Base-by-base conservation (phyloP, 257 asterid genomes). In the Gentiana dahurica region DNA sequence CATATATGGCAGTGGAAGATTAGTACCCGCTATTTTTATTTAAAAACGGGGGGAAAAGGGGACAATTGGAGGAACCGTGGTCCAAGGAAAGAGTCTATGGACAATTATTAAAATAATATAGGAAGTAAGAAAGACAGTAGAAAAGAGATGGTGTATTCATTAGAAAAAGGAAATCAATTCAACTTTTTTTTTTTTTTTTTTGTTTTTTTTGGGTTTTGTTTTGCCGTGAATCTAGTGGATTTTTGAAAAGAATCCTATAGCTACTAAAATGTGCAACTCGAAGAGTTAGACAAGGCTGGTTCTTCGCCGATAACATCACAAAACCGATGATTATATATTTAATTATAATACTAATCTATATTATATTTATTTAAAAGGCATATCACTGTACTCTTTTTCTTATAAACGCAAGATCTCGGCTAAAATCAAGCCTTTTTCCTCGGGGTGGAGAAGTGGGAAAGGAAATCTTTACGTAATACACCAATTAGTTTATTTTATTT, bases 261-360 rank as follows among this genome's bases (percentile, higher is more conserved):
- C 60, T n/a, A 51, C 38, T 61, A 39, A 57, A 43, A 10, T 64
- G 71, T 51, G 70, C 73, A 76, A 77, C 75, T 78, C 85, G 94
- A 85, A 66, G 94, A 81, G 96, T 59, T 77, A 84, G 82, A 87
- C 79, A 77, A 73, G 94, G 82, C 94, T 75, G 83, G 84, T 74
- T 87, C 80, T 70, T 73, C 89, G 96, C 89, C 68, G 93, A 70
- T 73, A 59, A 69, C 46, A 10, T 41, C 58, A 73, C 73, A 68
- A 80, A 63, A 72, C 71, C 86, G 66, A 78, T 80, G 77, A 24
- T 36, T 2, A 53, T 38, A 44, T 51, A 44, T 24, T 33, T 2
- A 57, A 51, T 36, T 35, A 37, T 62, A 54, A 46, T 33, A 11
- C 62, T 15, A 35, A 24, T 53, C 5, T 24, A 24, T 24, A 24